A percentile compares a stretch with the other conserved stretches of the same genome.
Conservation (phyloP, 2,329 filamentous ascomycete genomes). For the Arachnopeziza araneosa region DNA sequence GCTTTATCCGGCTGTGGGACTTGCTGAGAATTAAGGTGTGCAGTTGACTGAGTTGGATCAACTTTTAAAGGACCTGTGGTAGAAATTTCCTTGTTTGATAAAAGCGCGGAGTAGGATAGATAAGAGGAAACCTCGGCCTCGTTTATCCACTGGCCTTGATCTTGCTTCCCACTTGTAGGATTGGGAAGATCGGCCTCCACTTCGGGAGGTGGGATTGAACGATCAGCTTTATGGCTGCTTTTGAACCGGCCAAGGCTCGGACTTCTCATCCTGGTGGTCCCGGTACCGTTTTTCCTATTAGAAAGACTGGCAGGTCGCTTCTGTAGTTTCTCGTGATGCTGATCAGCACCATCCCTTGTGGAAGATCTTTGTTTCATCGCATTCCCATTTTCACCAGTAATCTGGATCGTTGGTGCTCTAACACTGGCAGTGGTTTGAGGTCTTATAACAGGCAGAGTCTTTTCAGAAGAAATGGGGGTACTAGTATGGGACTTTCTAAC, state of each 20-base stretch:
- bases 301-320: conserved; percentile 34
- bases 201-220: conserved; percentile 35
- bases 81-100: not conserved
- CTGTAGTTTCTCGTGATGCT: conserved; percentile 26
- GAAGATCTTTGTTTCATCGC: conserved; percentile 30
- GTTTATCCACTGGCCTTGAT: conserved; percentile 15
- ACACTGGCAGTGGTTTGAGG: conserved; percentile 19
- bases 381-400: conserved; percentile 59
- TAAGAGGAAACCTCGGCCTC: not conserved
- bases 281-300: conserved; percentile 31
- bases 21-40: conserved; percentile 24
- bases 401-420: conserved; percentile 63
- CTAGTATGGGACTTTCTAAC: conserved; percentile 39
- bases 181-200: conserved; percentile 49
- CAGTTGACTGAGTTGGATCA: not conserved
- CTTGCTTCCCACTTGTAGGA: conserved; percentile 35
- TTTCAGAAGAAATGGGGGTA: not conserved
- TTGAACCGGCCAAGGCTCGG: conserved; percentile 41
- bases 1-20: conserved; percentile 22
- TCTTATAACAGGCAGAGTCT: not conserved
- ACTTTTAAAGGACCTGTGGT: conserved; percentile 6
- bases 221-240: conserved; percentile 35
- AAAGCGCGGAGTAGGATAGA: not conserved
- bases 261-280: conserved; percentile 38
- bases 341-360: conserved; percentile 23